Evolutionary conservation across 1,284 basidiomycete species (phyloP), one percentile per base, ranked within the genome.

Genomic region (Ustilago hordei): DNA sequence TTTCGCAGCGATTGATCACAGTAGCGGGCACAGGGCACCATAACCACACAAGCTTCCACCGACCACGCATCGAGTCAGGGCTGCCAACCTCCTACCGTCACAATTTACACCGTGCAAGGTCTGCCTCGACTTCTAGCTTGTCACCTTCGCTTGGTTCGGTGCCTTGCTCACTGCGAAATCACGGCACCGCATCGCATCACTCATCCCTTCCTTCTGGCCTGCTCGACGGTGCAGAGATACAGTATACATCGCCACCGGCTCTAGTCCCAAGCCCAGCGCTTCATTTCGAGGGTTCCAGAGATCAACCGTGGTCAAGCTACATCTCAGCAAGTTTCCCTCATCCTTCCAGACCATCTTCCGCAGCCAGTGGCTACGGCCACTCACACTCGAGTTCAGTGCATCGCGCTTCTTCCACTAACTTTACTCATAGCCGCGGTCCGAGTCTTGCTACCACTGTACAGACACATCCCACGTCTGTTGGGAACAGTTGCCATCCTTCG

Each of bases 81-180:
- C 45, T 64, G 19, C 65, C 70, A 4, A 68, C 55, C 0, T 58
- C 61, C 5, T 73, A 61, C 23, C 13, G 34, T 28, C 61, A 68
- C 43, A 23, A 57, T 23, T 48, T 28, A 15, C 35, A 35, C 36
- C 54, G 45, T 2, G 17, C 35, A 5, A 56, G n/a, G 3, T 50
- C 56, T 31, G 11, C 31, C 3, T 23, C 56, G 13, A 11, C 35
- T 4, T 35, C 61, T 28, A 34, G 15, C 11, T 32, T 48, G 15
- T 48, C 48, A n/a, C n/a, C 39, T 12, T 36, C 48, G 4, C 55
- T 50, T 50, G 48, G 19, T 13, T 39, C 53, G 15, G 9, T 36
- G 5, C 53, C 45, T 35, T 50, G 54, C 1, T 50, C 56, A 8
- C 31, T 23, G 12, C 32, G 35, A 43, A 5, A 17, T 32, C 41